phyloP scores from a whole-genome alignment of 352 stramenopile genomes.

The Globisporangium paddicum region DNA sequence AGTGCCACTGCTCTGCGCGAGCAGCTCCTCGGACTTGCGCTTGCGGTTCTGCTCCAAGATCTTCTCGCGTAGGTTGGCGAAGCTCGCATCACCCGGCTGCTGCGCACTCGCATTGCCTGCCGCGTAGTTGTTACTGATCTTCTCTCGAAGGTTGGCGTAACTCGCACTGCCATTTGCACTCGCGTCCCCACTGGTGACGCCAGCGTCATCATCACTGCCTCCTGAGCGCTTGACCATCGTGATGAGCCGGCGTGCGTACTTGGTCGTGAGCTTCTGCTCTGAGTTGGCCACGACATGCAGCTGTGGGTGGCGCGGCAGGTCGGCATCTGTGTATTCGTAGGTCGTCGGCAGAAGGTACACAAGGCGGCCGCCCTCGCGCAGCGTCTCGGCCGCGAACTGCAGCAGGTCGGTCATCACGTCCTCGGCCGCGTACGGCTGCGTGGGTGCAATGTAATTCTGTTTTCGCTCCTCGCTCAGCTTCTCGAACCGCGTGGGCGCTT shows the following conservation, averaged over 20 bases:
- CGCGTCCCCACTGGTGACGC: background rate
- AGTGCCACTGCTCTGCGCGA: background rate
- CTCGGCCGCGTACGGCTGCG: constrained; percentile 92
- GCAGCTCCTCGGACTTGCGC: constrained; percentile 43
- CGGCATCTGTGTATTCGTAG: constrained; percentile 75
- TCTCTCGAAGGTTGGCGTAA: constrained; percentile 70
- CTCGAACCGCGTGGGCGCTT: constrained; percentile 22
- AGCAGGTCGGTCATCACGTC: constrained; percentile 98
- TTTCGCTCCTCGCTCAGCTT: constrained; percentile 67
- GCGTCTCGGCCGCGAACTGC: constrained; percentile 78
- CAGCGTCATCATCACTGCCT: background rate
- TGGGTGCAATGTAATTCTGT: constrained; percentile 94
- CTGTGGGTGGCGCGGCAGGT: constrained; percentile 69
- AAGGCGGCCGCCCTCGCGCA: constrained; percentile 73
- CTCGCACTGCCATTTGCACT: constrained; percentile 34
- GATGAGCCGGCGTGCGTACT: constrained; percentile 80
- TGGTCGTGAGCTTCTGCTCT: constrained; percentile 81
- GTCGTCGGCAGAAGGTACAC: constrained; percentile 86
- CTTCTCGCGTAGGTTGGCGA: constrained; percentile 68
- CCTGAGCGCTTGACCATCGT: constrained; percentile 76
- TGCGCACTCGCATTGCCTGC: background rate
- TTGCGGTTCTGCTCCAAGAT: constrained; percentile 51
- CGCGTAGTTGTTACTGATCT: constrained; percentile 35
- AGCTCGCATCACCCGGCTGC: constrained; percentile 37
- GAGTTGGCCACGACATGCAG: constrained; percentile 73